A percentile compares a stretch with the other conserved stretches of the same genome.
phyloP scores from a whole-genome alignment of 23 red algal species.

The Cyanidium caldarium region DNA sequence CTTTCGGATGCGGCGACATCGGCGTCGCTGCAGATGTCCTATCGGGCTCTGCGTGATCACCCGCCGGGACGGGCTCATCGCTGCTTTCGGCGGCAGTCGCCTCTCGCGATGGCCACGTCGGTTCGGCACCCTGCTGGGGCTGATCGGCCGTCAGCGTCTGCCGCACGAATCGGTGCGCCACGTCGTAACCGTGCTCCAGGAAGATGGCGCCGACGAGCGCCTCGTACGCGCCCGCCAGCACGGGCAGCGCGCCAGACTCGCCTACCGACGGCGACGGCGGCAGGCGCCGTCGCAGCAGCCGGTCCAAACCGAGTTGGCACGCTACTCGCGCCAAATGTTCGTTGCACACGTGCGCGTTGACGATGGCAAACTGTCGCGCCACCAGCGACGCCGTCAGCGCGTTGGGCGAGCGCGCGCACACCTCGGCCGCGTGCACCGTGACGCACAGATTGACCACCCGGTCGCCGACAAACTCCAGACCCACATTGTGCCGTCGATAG shows the following conservation, averaged over 20 bases:
- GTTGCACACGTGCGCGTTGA: background rate
- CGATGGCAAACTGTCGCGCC: background rate
- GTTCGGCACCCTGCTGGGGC: background rate
- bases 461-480: slow-evolving; percentile 12
- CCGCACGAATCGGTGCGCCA: background rate
- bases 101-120: background rate
- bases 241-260: background rate
- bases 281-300: background rate
- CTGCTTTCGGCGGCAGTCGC: background rate
- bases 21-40: too few relatives aligned
- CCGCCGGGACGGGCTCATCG: background rate
- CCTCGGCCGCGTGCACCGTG: background rate
- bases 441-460: slow-evolving; percentile 9
- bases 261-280: background rate
- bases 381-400: background rate
- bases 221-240: background rate
- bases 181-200: slow-evolving; percentile 1
- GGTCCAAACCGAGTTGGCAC: background rate
- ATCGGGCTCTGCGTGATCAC: background rate
- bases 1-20: background rate
- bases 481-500: slow-evolving; percentile 1
- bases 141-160: background rate
- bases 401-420: background rate
- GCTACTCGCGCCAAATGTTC: background rate
- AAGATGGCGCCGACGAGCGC: slow-evolving; percentile 10